phyloP scores from a whole-genome alignment of 2,329 filamentous ascomycete species.

The Pyricularia pennisetigena region DNA sequence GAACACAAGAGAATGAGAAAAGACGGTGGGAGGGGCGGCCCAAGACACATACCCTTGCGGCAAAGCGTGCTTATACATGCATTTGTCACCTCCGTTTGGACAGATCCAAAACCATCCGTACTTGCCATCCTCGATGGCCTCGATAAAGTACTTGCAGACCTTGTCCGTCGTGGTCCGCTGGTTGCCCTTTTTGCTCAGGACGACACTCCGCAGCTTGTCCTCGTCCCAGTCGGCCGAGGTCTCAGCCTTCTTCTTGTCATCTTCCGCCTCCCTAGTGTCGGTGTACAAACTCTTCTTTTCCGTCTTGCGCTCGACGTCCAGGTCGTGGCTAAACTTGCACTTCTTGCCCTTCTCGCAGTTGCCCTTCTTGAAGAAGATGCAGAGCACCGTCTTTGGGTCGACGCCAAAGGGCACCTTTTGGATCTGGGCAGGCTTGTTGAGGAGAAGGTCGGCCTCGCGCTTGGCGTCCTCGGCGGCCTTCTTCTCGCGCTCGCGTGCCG shows the following conservation, averaged over 20 bases:
- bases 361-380: slow-evolving; percentile 95
- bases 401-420: slow-evolving; percentile 98
- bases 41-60: slow-evolving; percentile 69
- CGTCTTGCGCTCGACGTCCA: slow-evolving; percentile 79
- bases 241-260: slow-evolving; percentile 75
- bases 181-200: slow-evolving; percentile 94
- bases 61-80: slow-evolving; percentile 96
- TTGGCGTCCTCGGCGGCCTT: slow-evolving; percentile 77
- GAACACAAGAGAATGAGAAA: not conserved
- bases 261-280: slow-evolving; percentile 66
- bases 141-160: slow-evolving; percentile 98
- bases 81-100: slow-evolving; percentile 92
- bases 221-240: slow-evolving; percentile 97
- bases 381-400: slow-evolving; percentile 94
- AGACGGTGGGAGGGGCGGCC: not conserved
- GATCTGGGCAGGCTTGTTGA: slow-evolving; percentile 87
- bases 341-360: slow-evolving; percentile 95
- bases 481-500: slow-evolving; percentile 73
- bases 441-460: slow-evolving; percentile 68
- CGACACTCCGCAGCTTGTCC: slow-evolving; percentile 83
- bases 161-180: slow-evolving; percentile 93
- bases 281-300: slow-evolving; percentile 89
- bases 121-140: slow-evolving; percentile 95
- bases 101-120: slow-evolving; percentile 99
- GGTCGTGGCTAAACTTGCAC: slow-evolving; percentile 96